These are phyloP conservation scores for Solanum hybrid DNA, from an alignment of 305 asterid species.

Conservation along the genomic window DNA sequence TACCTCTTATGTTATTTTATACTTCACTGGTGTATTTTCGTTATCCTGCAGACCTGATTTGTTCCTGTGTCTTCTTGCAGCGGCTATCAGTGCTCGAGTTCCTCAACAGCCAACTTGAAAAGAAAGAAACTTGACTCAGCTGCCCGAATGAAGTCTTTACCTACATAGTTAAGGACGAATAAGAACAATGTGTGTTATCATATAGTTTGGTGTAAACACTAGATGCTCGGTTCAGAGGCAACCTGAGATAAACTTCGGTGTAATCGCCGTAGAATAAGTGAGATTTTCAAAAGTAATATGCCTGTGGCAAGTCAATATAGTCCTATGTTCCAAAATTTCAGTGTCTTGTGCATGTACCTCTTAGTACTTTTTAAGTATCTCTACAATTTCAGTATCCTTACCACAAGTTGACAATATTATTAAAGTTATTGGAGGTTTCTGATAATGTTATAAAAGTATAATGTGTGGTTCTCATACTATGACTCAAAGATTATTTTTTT, in stretches of 20 bases:
- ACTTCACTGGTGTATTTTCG: background rate
- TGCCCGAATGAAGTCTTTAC: background rate
- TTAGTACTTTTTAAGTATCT: background rate
- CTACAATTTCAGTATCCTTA: background rate
- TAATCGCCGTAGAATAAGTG: background rate
- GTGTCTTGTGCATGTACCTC: background rate
- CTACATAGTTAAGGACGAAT: background rate
- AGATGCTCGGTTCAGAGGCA: background rate
- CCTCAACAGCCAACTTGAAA: conserved; percentile 45
- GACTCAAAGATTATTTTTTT: background rate
- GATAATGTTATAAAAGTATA: background rate
- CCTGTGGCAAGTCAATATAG: background rate
- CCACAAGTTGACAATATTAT: background rate
- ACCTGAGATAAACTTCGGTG: background rate
- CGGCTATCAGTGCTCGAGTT: conserved; percentile 69
- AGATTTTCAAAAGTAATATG: background rate
- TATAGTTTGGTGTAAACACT: background rate
- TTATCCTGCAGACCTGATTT: conserved; percentile 4
- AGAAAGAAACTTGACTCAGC: conserved; percentile 22
- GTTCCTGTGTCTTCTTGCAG: conserved; percentile 33
- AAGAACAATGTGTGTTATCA: background rate
- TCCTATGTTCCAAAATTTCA: background rate
- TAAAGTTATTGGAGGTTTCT: background rate
- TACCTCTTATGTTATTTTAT: background rate
- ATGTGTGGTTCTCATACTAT: background rate